Evolutionary conservation across 805 yeast genomes (phyloP), one percentile per base, ranked within the genome.

Genomic region (Barnettozyma botsteinii): DNA sequence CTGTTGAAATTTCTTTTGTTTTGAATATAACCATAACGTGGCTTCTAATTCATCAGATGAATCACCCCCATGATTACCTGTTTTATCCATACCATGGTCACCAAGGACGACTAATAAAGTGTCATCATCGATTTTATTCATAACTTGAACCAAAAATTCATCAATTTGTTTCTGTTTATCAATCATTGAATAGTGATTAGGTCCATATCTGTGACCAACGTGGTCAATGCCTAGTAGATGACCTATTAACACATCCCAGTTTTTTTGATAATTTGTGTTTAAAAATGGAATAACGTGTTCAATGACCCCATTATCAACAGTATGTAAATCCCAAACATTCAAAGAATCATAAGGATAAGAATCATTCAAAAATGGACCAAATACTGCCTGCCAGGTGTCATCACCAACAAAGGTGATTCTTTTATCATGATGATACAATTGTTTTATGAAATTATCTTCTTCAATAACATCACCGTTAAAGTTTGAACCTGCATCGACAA

Each of bases 181-280:
- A 10, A 78, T 77, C 98, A 93, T 93, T 45, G 78, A 78, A 1
- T 72, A 66, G 22, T 95, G 86, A 14, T 66, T 55, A 0, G 98
- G 91, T 0, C 99, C 99, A 35, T 95, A 93, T 59, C 89, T 88
- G 60, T 93, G 99, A 4, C 99, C 99, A 53, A 93, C 91, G 59
- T 93, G 99, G 57, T 93, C 99, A 18, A 93, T 69, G 0, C 99
- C 99, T 19, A 93, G 65, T 52, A 88, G 85, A 60, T 93, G 99
- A 17, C 93, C 68, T 26, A 93, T 79, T 38, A 93, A 63, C 0
- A 79, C 82, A 56, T 93, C 96, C 98, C 98, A 93, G 4, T 63
- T 47, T 0, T 49, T 31, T 15, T 59, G 48, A 2, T 64, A 60
- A 7, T 56, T 50, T 1, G 59, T 51, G 14, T 56, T 53, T 14